Evolutionary conservation across 1,284 basidiomycete genomes (phyloP).

Genomic region (Trametes versicolor): DNA sequence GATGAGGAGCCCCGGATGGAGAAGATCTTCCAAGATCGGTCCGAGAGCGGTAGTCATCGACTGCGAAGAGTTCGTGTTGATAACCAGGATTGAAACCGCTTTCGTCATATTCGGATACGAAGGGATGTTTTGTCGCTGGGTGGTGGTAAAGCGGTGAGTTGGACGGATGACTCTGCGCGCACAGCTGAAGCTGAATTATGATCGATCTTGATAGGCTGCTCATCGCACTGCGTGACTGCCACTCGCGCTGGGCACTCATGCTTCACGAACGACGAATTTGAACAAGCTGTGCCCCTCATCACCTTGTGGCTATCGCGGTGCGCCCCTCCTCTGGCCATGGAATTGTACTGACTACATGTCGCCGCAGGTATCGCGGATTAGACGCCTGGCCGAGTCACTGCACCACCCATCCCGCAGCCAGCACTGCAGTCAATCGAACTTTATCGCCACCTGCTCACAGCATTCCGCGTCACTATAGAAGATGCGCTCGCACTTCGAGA

Average conservation of each 20-base stretch:
- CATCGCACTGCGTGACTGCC: not conserved
- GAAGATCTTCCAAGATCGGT: constrained; percentile 46
- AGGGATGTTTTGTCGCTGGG: not conserved
- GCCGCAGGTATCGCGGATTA: not conserved
- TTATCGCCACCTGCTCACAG: not conserved
- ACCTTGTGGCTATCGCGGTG: not conserved
- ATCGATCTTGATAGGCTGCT: not conserved
- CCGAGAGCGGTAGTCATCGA: constrained; percentile 52
- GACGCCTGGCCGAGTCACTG: not conserved
- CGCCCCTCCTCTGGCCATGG: not conserved
- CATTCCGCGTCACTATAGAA: not conserved
- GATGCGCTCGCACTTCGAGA: not conserved
- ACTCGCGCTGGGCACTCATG: not conserved
- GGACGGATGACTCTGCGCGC: not conserved
- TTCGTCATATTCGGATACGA: constrained; percentile 1
- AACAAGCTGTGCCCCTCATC: too few species aligned
- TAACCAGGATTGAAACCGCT: constrained; percentile 48
- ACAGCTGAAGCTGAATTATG: not conserved
- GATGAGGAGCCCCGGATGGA: constrained; percentile 32
- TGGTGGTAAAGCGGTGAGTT: not conserved
- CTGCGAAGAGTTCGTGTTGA: constrained; percentile 61
- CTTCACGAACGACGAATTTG: not conserved
- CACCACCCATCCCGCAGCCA: not conserved
- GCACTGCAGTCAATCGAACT: not conserved
- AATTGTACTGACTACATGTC: not conserved